Evolutionary conservation across 345 rosid species (phyloP).

Genomic region (Luvunga scandens): DNA sequence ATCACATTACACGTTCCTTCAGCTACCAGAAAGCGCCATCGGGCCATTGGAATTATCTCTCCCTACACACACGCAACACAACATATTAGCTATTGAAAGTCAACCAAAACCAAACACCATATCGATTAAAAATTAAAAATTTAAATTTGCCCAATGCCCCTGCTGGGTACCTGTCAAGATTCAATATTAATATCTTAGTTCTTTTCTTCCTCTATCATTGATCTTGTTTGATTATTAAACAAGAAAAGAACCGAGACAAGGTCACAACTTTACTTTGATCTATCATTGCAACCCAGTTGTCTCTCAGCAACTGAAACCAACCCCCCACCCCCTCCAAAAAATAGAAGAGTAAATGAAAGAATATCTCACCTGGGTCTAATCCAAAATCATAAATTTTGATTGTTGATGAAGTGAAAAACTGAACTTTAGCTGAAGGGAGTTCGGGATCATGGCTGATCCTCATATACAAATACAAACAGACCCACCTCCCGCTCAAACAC

Average conservation of each 20-base stretch:
- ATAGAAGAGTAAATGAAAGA: no score
- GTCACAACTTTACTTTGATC: background rate
- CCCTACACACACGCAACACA: no score
- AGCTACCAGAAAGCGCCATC: background rate
- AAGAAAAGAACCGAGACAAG: background rate
- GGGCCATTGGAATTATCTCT: no score
- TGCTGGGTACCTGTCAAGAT: background rate
- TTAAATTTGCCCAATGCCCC: background rate
- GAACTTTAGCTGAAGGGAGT: background rate
- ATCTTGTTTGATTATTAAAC: background rate
- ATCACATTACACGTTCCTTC: background rate
- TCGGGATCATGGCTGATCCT: conserved; percentile 47
- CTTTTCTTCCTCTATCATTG: background rate
- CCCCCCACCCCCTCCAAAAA: no score
- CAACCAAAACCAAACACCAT: background rate
- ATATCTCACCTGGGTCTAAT: background rate
- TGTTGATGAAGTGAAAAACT: background rate
- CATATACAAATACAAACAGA: conserved; percentile 8
- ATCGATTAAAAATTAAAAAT: background rate
- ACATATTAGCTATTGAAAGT: background rate
- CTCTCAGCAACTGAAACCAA: background rate
- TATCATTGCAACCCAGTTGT: background rate
- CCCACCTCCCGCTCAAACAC: conserved; percentile 33
- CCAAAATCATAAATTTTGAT: background rate
- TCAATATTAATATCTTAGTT: background rate